Percentiles rank a stretch among this genome's conserved stretches.
These are phyloP conservation scores for Meripilus lineatus DNA, from an alignment of 1,284 basidiomycete genomes.

Conservation along the genomic window DNA sequence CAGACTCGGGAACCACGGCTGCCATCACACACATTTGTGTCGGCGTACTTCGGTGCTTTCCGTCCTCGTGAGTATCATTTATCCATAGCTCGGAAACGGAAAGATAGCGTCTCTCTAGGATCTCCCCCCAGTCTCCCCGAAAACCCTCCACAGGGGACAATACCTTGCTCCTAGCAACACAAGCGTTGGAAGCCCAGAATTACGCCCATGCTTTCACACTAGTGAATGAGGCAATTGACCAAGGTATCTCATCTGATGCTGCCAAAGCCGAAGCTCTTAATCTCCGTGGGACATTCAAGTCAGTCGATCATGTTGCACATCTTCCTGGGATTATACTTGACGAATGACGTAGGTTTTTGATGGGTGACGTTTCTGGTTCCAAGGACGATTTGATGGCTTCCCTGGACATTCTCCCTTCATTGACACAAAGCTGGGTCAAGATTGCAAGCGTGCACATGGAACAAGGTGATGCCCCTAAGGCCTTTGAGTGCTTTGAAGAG, in stretches of 20 bases:
- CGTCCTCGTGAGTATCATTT: slow-evolving; percentile 56
- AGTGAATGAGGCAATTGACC: slow-evolving; percentile 83
- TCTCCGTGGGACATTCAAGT: slow-evolving; percentile 95
- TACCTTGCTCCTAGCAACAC: slow-evolving; percentile 76
- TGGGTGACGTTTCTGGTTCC: slow-evolving; percentile 81
- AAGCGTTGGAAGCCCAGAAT: slow-evolving; percentile 85
- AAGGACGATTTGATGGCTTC: slow-evolving; percentile 83
- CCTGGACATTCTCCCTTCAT: slow-evolving; percentile 67
- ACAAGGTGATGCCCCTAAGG: slow-evolving; percentile 73
- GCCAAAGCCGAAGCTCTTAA: slow-evolving; percentile 89
- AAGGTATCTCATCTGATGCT: slow-evolving; percentile 76
- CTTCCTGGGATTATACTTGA: background rate
- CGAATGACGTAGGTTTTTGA: slow-evolving; percentile 65
- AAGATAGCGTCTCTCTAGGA: slow-evolving; percentile 34
- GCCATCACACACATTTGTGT: slow-evolving; percentile 91
- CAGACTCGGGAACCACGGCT: slow-evolving; percentile 79
- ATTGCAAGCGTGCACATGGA: slow-evolving; percentile 99
- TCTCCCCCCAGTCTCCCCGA: slow-evolving; percentile 75
- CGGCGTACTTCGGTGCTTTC: slow-evolving; percentile 97
- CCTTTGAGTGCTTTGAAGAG: slow-evolving; percentile 89
- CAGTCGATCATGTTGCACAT: slow-evolving; percentile 23
- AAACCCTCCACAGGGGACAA: slow-evolving; percentile 77
- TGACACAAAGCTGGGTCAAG: slow-evolving; percentile 94
- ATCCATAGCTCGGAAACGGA: background rate
- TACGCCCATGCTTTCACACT: slow-evolving; percentile 81